A percentile compares a stretch with the other conserved stretches of the same genome.
Conservation (phyloP, 1,284 basidiomycete genomes). For the Ceratobasidium sp. region DNA sequence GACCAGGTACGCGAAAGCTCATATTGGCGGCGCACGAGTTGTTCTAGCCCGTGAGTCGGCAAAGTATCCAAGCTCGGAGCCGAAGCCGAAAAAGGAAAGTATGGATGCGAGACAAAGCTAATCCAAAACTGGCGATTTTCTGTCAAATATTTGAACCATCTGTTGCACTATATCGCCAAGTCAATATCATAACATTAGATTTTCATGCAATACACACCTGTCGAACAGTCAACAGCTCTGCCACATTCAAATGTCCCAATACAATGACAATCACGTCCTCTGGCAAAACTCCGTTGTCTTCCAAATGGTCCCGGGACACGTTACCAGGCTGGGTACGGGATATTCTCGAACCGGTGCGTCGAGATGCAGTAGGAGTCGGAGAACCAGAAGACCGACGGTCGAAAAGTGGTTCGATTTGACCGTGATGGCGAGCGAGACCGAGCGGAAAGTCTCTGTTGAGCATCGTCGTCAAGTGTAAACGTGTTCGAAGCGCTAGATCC, state of each 20-base stretch:
- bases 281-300: neutral
- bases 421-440: conserved; percentile 25
- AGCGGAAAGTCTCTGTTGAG: conserved; percentile 22
- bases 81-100: neutral
- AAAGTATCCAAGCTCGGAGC: neutral
- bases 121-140: conserved; percentile 18
- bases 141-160: conserved; percentile 23
- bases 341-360: neutral
- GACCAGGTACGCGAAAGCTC: conserved; percentile 29
- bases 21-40: conserved; percentile 21
- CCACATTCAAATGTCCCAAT: conserved; percentile 16
- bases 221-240: conserved; percentile 8
- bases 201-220: neutral
- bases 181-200: no score
- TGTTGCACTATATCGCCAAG: conserved; percentile 4
- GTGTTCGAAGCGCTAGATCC: neutral
- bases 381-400: neutral
- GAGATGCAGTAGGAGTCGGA: neutral
- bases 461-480: neutral
- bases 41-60: conserved; percentile 1
- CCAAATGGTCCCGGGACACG: neutral
- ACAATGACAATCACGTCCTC: conserved; percentile 28
- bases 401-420: neutral
- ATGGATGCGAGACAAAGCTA: conserved; percentile 22
- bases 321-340: neutral